These are phyloP conservation scores for Brassica balearica DNA, from an alignment of 441 rosid genomes.

Conservation along the genomic window DNA sequence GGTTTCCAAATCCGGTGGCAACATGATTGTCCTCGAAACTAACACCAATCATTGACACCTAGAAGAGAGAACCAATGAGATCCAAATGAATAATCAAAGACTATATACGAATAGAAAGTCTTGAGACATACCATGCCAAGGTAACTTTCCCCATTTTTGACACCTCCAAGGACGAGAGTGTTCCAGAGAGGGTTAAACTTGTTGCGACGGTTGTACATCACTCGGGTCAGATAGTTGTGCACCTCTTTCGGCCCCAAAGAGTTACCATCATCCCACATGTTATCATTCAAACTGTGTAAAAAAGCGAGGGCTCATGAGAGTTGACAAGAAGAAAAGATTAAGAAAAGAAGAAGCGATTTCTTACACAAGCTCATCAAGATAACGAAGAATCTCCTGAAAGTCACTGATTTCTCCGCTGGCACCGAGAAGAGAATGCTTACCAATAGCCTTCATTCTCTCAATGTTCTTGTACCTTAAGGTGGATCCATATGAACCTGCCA, in stretches of 20 bases:
- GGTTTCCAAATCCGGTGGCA: conserved; percentile 98
- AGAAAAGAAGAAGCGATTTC: conserved; percentile 11
- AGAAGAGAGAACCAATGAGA: conserved; percentile 27
- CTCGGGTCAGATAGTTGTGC: conserved; percentile 90
- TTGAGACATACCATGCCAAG: conserved; percentile 78
- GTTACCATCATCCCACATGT: conserved; percentile 99
- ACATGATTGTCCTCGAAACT: conserved; percentile 91
- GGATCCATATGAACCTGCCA: conserved; percentile 92
- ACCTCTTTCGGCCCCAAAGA: conserved; percentile 98
- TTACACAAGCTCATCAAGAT: conserved; percentile 95
- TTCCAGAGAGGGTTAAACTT: conserved; percentile 98
- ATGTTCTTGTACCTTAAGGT: conserved; percentile 91
- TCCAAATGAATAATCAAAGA: not conserved
- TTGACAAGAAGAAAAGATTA: not conserved
- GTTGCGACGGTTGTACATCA: conserved; percentile 97
- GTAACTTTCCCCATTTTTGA: conserved; percentile 91
- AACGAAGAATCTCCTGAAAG: conserved; percentile 88
- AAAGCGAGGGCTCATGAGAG: conserved; percentile 10
- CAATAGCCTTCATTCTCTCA: conserved; percentile 84
- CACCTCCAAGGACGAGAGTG: conserved; percentile 96
- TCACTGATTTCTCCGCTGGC: conserved; percentile 98
- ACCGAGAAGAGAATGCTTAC: conserved; percentile 96
- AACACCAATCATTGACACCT: conserved; percentile 96
- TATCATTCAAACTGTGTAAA: conserved; percentile 80
- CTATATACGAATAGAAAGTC: not conserved